Base-by-base conservation (phyloP, 75 land plant genomes). In the Isoetes taiwanensis region DNA sequence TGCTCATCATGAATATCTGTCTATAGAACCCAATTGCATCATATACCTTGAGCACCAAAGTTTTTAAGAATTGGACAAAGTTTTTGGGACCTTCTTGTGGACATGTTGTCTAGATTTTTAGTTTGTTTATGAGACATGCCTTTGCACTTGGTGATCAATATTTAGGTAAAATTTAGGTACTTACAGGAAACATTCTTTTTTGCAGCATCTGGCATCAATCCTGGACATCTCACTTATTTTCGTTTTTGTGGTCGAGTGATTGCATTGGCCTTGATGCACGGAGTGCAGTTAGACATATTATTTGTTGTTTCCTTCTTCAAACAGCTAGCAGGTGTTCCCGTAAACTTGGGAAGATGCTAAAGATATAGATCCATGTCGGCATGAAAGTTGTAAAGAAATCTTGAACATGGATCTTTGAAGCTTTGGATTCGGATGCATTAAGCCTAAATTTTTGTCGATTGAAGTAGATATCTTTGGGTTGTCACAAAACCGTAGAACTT, bases 251-350 rank as follows among this genome's bases (percentile, higher is more conserved):
- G 50, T 6, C 50, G 50, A 46, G 50, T 46, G 4, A 46, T 46
- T 19, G 50, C 50, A n/a, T n/a, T 46, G 50, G 50, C 50, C 4
- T 19, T 46, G 50, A 46, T 46, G 50, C 50, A 46, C 50, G 23
- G 50, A 46, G 50, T 46, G 4, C 50, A 46, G 50, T 6, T 46
- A 6, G 50, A 46, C 50, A 23, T 46, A 16, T 19, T 23, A 6
- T 46, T 46, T 46, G 50, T 23, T 8, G 12, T 46, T 4, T 8
- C 25, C 6, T 46, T 46, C 50, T 46, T 46, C 50, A 46, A 46
- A 23, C 6, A 8, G 50, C 50, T 46, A 23, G 50, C 50, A 3
- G 50, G 50, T 4, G 4, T 19, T 46, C 6, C n/a, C 19, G 23
- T 46, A 6, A 8, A n/a, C 50, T 8, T 46, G 50, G 50, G 50